These are phyloP conservation scores for Ophiostoma angusticollis DNA, from an alignment of 2,329 filamentous ascomycete genomes.

Conservation along the genomic window DNA sequence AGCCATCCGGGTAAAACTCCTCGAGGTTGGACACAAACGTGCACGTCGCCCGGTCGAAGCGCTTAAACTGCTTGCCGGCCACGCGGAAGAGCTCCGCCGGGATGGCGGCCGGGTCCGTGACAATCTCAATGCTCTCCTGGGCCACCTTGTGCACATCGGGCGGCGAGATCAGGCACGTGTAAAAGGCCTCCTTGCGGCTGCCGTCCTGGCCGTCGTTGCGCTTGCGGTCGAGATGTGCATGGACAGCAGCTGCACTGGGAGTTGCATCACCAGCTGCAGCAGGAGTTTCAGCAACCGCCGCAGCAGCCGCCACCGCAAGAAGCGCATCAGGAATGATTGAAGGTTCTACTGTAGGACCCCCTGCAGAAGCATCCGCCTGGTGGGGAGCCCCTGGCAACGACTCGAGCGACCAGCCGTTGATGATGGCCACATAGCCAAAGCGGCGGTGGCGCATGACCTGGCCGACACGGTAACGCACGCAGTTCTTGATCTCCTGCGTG, in stretches of 20 bases:
- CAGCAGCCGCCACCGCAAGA: too few relatives aligned
- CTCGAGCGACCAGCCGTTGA: slow-evolving; percentile 69
- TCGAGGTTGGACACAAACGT: slow-evolving; percentile 69
- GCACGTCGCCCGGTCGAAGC: slow-evolving; percentile 56
- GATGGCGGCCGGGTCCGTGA: slow-evolving; percentile 34
- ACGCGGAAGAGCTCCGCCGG: slow-evolving; percentile 48
- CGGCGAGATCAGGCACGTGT: slow-evolving; percentile 54
- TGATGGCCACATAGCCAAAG: slow-evolving; percentile 66
- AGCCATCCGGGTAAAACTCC: slow-evolving; percentile 83
- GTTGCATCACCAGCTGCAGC: too few relatives aligned
- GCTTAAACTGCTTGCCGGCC: slow-evolving; percentile 78
- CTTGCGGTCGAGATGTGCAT: too few relatives aligned
- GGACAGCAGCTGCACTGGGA: too few relatives aligned
- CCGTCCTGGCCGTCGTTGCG: not conserved
- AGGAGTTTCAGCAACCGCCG: too few relatives aligned
- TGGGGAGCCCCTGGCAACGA: too few relatives aligned
- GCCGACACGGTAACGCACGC: slow-evolving; percentile 57
- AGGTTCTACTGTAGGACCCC: too few relatives aligned
- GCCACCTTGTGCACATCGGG: slow-evolving; percentile 55
- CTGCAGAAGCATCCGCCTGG: too few relatives aligned
- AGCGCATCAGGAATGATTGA: too few relatives aligned
- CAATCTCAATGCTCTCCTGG: slow-evolving; percentile 65
- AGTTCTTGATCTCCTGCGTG: slow-evolving; percentile 22
- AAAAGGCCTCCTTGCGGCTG: slow-evolving; percentile 46
- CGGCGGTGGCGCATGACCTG: slow-evolving; percentile 74